phyloP scores from a whole-genome alignment of 2,329 filamentous ascomycete genomes.

The Scedosporium aurantiacum region DNA sequence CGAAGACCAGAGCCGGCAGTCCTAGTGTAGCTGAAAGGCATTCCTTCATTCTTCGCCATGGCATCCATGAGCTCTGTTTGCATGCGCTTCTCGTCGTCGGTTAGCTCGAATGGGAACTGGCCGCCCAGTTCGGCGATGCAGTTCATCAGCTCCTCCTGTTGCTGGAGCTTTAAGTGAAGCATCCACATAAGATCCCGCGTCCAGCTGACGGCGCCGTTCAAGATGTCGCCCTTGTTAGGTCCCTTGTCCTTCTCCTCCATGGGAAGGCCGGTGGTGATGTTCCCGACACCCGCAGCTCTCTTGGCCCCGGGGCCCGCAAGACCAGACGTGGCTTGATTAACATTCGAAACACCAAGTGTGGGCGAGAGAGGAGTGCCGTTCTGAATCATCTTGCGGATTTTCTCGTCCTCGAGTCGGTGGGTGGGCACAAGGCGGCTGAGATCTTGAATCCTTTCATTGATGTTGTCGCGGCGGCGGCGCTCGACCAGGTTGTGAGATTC shows the following conservation, averaged over 20 bases:
- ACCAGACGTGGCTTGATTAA: slow-evolving; percentile 73
- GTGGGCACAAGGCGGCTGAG: slow-evolving; percentile 84
- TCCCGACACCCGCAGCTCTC: slow-evolving; percentile 63
- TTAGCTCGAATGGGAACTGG: slow-evolving; percentile 67
- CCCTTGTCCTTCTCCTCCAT: slow-evolving; percentile 98
- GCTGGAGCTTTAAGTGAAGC: slow-evolving; percentile 76
- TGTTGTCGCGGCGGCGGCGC: slow-evolving; percentile 88
- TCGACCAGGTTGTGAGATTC: slow-evolving; percentile 97
- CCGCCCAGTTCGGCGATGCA: slow-evolving; percentile 62
- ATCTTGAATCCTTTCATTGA: slow-evolving; percentile 97
- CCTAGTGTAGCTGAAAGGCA: slow-evolving; percentile 74
- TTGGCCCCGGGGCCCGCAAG: slow-evolving; percentile 76
- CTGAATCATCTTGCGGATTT: slow-evolving; percentile 86
- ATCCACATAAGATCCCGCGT: slow-evolving; percentile 97
- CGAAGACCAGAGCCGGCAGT: slow-evolving; percentile 73
- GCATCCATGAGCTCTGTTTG: slow-evolving; percentile 83
- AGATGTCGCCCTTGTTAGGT: slow-evolving; percentile 96
- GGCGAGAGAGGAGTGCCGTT: slow-evolving; percentile 87
- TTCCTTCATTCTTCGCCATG: slow-evolving; percentile 65
- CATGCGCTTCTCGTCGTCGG: slow-evolving; percentile 93
- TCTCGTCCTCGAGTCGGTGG: slow-evolving; percentile 92
- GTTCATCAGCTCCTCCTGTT: slow-evolving; percentile 78
- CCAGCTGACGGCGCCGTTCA: slow-evolving; percentile 95
- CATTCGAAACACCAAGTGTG: slow-evolving; percentile 58
- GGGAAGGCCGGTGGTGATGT: slow-evolving; percentile 84